These are phyloP conservation scores for Volvariella surrecta DNA, from an alignment of 1,284 basidiomycete species.

Conservation along the genomic window DNA sequence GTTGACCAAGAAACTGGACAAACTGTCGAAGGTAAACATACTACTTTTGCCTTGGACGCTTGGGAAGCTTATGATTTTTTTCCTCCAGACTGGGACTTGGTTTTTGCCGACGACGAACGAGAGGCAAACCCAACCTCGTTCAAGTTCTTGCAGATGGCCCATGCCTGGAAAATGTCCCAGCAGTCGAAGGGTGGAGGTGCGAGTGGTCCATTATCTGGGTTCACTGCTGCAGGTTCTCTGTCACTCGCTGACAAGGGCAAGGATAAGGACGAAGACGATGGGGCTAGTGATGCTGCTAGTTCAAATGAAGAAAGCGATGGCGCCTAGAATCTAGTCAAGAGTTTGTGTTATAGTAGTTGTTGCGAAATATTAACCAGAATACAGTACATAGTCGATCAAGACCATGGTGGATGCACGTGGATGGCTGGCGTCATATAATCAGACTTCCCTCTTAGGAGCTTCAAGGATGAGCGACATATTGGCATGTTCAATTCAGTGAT, in stretches of 20 bases:
- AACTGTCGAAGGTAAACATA: conserved; percentile 70
- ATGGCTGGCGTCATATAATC: too few relatives aligned
- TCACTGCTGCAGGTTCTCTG: conserved; percentile 27
- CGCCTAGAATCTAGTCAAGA: too few relatives aligned
- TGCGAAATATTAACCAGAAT: too few relatives aligned
- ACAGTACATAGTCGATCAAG: too few relatives aligned
- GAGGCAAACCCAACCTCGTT: conserved; percentile 88
- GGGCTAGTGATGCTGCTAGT: conserved; percentile 33
- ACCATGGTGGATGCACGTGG: too few relatives aligned
- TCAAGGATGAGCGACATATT: too few relatives aligned
- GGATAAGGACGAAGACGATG: conserved; percentile 18
- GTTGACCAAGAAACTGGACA: conserved; percentile 80
- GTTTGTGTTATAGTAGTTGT: too few relatives aligned
- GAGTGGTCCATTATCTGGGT: conserved; percentile 29
- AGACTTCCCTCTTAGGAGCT: too few relatives aligned
- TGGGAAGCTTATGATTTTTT: not conserved
- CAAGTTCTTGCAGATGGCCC: conserved; percentile 91
- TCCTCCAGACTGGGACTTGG: conserved; percentile 79
- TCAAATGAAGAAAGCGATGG: conserved; percentile 25
- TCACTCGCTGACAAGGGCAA: conserved; percentile 10
- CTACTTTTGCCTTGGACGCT: conserved; percentile 1
- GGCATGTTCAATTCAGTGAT: too few relatives aligned
- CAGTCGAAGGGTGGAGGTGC: conserved; percentile 20
- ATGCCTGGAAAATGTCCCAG: conserved; percentile 71
- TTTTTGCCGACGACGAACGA: conserved; percentile 91